These are phyloP conservation scores for Pyracantha coccinea DNA, from an alignment of 331 rosid species.

Conservation along the genomic window DNA sequence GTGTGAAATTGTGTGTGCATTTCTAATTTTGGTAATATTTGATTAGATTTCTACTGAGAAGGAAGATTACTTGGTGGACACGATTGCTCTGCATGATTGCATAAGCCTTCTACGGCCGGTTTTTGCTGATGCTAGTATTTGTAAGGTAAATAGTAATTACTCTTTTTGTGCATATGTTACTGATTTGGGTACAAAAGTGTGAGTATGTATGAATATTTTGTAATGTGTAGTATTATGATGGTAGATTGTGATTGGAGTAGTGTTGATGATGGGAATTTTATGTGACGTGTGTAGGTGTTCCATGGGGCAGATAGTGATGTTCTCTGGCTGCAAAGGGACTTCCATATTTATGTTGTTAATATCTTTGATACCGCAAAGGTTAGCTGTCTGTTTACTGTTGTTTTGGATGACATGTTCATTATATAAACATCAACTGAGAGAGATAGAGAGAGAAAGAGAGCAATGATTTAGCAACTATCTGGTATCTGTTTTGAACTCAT, in stretches of 20 bases:
- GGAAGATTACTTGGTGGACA: conserved; percentile 87
- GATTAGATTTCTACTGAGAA: conserved; percentile 62
- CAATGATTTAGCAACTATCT: conserved; percentile 4
- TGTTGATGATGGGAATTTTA: conserved; percentile 11
- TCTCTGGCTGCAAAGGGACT: conserved; percentile 91
- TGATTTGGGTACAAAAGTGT: neutral
- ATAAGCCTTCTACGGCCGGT: conserved; percentile 63
- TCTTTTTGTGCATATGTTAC: conserved; percentile 21
- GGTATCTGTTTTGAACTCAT: neutral
- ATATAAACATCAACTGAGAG: neutral
- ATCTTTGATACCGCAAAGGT: conserved; percentile 92
- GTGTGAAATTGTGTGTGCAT: neutral
- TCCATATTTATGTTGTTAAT: conserved; percentile 77
- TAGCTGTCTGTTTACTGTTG: conserved; percentile 7
- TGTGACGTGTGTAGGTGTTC: conserved; percentile 55
- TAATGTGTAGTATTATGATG: neutral
- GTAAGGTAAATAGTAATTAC: conserved; percentile 51
- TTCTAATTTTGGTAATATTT: conserved; percentile 8
- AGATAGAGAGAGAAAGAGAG: neutral
- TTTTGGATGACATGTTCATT: neutral
- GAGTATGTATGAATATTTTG: neutral
- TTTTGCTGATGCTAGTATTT: conserved; percentile 66
- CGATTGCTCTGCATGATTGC: conserved; percentile 75
- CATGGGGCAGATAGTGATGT: conserved; percentile 96
- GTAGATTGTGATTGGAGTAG: neutral